A percentile compares a stretch with the other conserved stretches of the same genome.
phyloP scores from a whole-genome alignment of 805 yeast species.

The Wickerhamomyces canadensis region DNA sequence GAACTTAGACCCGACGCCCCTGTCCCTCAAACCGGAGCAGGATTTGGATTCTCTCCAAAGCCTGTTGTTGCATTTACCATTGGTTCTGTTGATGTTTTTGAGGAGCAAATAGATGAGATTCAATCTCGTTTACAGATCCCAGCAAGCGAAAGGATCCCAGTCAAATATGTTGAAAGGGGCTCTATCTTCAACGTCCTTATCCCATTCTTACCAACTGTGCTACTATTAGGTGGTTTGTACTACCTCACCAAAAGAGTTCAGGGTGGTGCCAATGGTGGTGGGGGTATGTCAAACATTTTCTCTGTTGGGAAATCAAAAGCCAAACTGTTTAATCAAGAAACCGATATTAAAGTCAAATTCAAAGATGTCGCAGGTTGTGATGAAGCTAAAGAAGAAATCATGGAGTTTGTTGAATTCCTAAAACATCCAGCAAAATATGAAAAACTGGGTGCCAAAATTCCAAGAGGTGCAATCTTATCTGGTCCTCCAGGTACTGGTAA shows the following conservation, averaged over 20 bases:
- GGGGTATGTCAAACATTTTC: constrained; percentile 64
- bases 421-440: constrained; percentile 84
- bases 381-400: constrained; percentile 90
- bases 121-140: constrained; percentile 70
- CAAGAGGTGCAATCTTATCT: constrained; percentile 89
- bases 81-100: constrained; percentile 82
- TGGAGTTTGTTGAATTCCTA: constrained; percentile 90
- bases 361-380: constrained; percentile 93
- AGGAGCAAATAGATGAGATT: constrained; percentile 68
- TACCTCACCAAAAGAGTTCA: constrained; percentile 38
- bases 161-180: constrained; percentile 65
- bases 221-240: constrained; percentile 69
- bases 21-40: constrained; percentile 14
- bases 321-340: constrained; percentile 75
- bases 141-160: constrained; percentile 68
- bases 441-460: constrained; percentile 86
- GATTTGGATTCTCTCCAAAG: constrained; percentile 27
- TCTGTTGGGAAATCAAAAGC: constrained; percentile 77
- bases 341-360: constrained; percentile 75
- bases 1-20: constrained; percentile 43
- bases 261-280: constrained; percentile 39
- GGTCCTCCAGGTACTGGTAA: constrained; percentile 99
- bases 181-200: constrained; percentile 56
- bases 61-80: constrained; percentile 68
- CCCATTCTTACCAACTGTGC: constrained; percentile 74